Conservation (phyloP, 2,329 filamentous ascomycete genomes). For the Xylariomycetidae sp. region DNA sequence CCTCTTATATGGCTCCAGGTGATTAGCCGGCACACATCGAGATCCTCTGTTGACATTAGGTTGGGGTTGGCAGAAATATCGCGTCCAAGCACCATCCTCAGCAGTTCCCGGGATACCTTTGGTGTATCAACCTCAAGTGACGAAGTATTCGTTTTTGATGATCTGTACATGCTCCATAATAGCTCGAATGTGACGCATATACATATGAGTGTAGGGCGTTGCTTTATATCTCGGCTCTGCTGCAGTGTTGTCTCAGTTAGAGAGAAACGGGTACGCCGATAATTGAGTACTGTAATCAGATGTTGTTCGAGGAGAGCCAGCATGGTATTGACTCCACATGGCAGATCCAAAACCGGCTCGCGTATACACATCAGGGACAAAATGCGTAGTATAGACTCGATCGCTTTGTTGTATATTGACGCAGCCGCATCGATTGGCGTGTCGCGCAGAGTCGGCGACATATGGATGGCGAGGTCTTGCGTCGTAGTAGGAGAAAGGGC, state of each 20-base stretch:
- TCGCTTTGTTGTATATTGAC: conserved; percentile 3
- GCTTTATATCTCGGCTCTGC: background rate
- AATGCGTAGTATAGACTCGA: conserved; percentile 7
- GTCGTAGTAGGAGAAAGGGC: background rate
- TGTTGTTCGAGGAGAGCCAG: conserved; percentile 2
- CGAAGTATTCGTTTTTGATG: too few relatives aligned
- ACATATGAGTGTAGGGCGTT: conserved; percentile 7
- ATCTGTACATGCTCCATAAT: conserved; percentile 1
- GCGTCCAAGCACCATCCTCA: conserved; percentile 1
- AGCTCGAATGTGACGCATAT: conserved; percentile 6
- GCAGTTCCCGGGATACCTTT: conserved; percentile 1
- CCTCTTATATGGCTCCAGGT: background rate
- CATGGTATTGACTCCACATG: conserved; percentile 5
- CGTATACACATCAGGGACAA: conserved; percentile 6
- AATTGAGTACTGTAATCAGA: too few relatives aligned
- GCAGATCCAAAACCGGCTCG: conserved; percentile 9
- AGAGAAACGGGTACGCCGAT: too few relatives aligned
- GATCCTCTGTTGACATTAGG: conserved; percentile 6
- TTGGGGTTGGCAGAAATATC: conserved; percentile 2
- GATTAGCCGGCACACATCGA: conserved; percentile 4
- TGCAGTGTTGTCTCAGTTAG: conserved; percentile 5
- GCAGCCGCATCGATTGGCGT: background rate
- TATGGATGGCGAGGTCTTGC: background rate
- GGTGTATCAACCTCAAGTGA: too few relatives aligned
- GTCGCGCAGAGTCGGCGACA: background rate